Evolutionary conservation across 2,329 filamentous ascomycete genomes (phyloP), one percentile per base, ranked within the genome.

Genomic region (Curvularia sp.): DNA sequence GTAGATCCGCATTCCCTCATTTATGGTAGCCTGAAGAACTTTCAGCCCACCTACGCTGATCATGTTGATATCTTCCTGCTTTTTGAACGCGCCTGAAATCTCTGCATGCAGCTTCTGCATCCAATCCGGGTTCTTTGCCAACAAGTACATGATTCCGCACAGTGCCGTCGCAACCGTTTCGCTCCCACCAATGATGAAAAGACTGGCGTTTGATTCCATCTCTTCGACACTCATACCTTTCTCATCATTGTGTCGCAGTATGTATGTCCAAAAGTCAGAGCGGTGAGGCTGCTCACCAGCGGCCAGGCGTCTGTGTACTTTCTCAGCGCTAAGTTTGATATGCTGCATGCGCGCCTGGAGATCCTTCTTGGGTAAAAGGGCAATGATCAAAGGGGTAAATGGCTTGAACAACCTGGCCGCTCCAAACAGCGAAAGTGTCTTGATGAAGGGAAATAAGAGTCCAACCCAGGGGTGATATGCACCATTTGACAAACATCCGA

Each of bases 171-270:
- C 60, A 15, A 46, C 33, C 0, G 75, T 76, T 56, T 79, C 76
- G 5, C 73, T 77, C 5, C 76, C 77, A 1, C 70, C 77, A 24
- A 69, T 48, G 61, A 78, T 74, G 44, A 79, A 72, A 4, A 74
- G 26, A 0, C 61, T 56, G 0, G 68, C 69, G 31, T 66, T 75
- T 12, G 61, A 62, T 10, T 73, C 53, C 48, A 77, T 70, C 54
- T 78, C 75, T n/a, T 57, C 52, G 35, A 64, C 47, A 12, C 57
- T 66, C 57, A 60, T 60, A 13, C 60, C 60, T 7, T 62, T 60
- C 26, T 60, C 60, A 31, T 58, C 62, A 20, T 58, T 63, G 41
- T 63, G 39, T 6, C 57, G 57, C n/a, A 61, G 12, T 18, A 60
- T 53, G 26, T 64, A 62, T 0, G 56, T 62, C 62, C 49, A 48